Percentiles rank a stretch among this genome's conserved stretches.
Evolutionary conservation across 805 yeast genomes (phyloP).

Genomic region (Ogataea zsoltii): DNA sequence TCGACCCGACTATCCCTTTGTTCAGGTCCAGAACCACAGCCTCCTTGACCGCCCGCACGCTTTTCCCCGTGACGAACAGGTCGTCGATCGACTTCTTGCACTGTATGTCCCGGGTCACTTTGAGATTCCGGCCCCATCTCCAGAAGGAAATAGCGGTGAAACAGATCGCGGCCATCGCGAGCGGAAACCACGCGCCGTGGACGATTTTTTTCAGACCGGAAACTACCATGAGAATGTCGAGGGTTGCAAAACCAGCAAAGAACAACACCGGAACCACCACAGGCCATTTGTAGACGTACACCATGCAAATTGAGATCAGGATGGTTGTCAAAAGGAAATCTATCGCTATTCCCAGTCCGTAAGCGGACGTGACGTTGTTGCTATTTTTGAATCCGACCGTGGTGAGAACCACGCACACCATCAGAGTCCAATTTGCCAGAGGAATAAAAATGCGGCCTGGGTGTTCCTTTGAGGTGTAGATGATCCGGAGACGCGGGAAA

Average conservation of each 20-base stretch:
- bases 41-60: constrained; percentile 22
- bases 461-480: constrained; percentile 45
- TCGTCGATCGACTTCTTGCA: constrained; percentile 28
- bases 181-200: constrained; percentile 65
- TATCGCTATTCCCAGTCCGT: constrained; percentile 58
- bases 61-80: constrained; percentile 30
- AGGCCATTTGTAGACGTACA: constrained; percentile 44
- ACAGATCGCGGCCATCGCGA: constrained; percentile 43
- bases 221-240: constrained; percentile 47
- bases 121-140: constrained; percentile 48
- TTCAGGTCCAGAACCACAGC: constrained; percentile 22
- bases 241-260: constrained; percentile 43
- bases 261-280: constrained; percentile 38
- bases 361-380: constrained; percentile 55
- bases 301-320: constrained; percentile 45
- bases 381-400: constrained; percentile 54
- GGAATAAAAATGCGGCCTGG: constrained; percentile 58
- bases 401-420: constrained; percentile 51
- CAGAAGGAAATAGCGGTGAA: constrained; percentile 43
- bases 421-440: constrained; percentile 46
- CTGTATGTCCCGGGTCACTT: constrained; percentile 39
- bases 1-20: not conserved
- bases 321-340: constrained; percentile 55
- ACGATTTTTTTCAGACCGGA: constrained; percentile 53
- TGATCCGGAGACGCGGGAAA: constrained; percentile 49